These are phyloP conservation scores for Lentinus brumalis DNA, from an alignment of 768 basidiomycete genomes.

Conservation along the genomic window DNA sequence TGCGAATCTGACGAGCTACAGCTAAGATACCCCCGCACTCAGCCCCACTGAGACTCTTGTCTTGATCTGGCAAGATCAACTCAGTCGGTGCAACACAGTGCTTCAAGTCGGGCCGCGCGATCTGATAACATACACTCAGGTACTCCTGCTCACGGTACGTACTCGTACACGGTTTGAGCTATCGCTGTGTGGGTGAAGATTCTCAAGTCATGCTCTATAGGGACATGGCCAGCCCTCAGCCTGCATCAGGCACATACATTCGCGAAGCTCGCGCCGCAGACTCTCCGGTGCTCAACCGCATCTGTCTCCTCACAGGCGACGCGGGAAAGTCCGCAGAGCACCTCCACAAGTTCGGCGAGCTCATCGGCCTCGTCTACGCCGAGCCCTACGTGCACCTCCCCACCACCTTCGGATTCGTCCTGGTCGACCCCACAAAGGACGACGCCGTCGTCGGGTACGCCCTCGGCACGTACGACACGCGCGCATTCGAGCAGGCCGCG, in stretches of 20 bases:
- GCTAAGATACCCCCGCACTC: too few species aligned
- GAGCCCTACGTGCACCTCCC: conserved; percentile 73
- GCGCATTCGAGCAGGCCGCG: conserved; percentile 58
- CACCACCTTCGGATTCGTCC: conserved; percentile 72
- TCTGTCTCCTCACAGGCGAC: conserved; percentile 75
- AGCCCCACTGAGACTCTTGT: too few species aligned
- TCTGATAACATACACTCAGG: too few species aligned
- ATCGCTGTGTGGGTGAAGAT: too few species aligned
- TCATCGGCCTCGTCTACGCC: conserved; percentile 73
- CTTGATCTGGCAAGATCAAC: too few species aligned
- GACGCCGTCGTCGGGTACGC: conserved; percentile 68
- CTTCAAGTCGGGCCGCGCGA: too few species aligned
- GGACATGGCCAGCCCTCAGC: background rate
- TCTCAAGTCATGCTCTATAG: too few species aligned
- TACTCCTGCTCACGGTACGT: too few species aligned
- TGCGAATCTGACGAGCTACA: too few species aligned
- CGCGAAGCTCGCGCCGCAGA: conserved; percentile 60
- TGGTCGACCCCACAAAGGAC: conserved; percentile 42
- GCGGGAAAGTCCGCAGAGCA: conserved; percentile 67
- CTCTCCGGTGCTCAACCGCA: conserved; percentile 57
- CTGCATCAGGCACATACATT: conserved; percentile 33
- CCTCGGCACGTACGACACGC: conserved; percentile 68
- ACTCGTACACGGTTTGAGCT: too few species aligned
- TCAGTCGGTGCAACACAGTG: background rate
- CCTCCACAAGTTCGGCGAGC: conserved; percentile 61